Conservation (phyloP, 2,329 filamentous ascomycete genomes). For the Sporothrix pseudoabietina region DNA sequence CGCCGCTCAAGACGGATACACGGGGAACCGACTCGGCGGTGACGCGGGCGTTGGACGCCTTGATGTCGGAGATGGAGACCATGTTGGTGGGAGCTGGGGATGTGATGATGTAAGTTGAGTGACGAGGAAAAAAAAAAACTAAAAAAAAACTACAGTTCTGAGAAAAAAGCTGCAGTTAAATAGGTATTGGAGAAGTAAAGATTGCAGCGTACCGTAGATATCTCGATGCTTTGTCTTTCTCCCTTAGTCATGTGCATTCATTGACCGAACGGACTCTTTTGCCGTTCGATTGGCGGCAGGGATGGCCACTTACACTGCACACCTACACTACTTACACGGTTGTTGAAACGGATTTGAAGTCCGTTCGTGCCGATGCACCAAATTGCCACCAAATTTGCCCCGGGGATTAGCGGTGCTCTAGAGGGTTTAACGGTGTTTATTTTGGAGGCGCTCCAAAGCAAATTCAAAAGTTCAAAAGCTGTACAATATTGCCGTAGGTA, state of each 20-base stretch:
- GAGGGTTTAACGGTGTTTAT: not conserved
- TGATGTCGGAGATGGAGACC: constrained; percentile 24
- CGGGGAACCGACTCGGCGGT: constrained; percentile 11
- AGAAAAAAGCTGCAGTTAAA: not conserved
- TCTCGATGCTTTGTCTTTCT: not conserved
- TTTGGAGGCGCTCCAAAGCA: not conserved
- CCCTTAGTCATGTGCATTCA: not conserved
- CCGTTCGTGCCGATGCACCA: not conserved
- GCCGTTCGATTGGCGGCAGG: not conserved
- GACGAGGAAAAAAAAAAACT: not conserved
- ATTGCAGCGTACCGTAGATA: not conserved
- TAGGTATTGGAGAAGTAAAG: not conserved
- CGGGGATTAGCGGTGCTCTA: not conserved
- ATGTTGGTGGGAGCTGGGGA: not conserved
- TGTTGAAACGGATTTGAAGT: not conserved
- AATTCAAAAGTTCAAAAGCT: not conserved
- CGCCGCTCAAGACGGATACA: constrained; percentile 5
- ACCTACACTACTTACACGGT: constrained; percentile 4
- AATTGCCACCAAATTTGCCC: not conserved
- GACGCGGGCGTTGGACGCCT: constrained; percentile 24
- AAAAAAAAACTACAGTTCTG: not conserved
- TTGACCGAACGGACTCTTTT: not conserved
- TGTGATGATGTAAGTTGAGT: not conserved
- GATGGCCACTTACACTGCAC: not conserved
- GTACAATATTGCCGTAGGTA: not conserved